These are phyloP conservation scores for Acarospora socialis DNA, from an alignment of 2,329 filamentous ascomycete species.

Conservation along the genomic window DNA sequence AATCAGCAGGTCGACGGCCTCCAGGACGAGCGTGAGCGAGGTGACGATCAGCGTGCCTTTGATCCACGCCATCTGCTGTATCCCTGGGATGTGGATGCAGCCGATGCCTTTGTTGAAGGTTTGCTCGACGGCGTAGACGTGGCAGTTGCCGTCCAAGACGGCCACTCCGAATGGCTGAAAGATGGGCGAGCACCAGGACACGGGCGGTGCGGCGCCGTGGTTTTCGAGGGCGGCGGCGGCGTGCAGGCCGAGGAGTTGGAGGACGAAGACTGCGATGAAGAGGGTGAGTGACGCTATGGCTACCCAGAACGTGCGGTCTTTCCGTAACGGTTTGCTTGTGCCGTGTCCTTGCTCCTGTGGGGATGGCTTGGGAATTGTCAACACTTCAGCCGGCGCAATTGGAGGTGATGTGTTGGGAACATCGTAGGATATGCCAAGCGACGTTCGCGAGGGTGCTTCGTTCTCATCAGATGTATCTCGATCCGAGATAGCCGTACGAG, in stretches of 20 bases:
- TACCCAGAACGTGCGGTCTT: background rate
- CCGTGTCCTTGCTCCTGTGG: too few relatives aligned
- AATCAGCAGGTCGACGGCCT: constrained; percentile 6
- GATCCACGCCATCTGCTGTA: constrained; percentile 4
- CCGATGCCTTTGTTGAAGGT: constrained; percentile 7
- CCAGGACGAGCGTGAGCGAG: constrained; percentile 1
- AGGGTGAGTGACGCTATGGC: constrained; percentile 3
- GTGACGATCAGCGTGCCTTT: constrained; percentile 6
- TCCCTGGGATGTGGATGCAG: constrained; percentile 9
- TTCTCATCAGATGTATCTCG: too few relatives aligned
- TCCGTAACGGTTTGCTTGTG: background rate
- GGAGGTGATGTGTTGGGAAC: too few relatives aligned
- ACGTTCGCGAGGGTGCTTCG: too few relatives aligned
- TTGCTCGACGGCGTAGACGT: constrained; percentile 8
- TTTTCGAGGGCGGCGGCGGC: constrained; percentile 1
- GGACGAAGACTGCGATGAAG: constrained; percentile 3
- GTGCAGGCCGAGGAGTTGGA: constrained; percentile 8
- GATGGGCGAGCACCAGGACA: constrained; percentile 10
- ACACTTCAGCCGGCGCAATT: too few relatives aligned
- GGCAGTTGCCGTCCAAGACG: constrained; percentile 9
- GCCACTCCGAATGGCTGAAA: constrained; percentile 11
- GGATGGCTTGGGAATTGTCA: too few relatives aligned
- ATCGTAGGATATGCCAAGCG: too few relatives aligned
- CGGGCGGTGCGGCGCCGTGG: background rate
- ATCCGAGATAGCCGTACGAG: too few relatives aligned